Percentiles rank a stretch among this genome's conserved stretches.
These are phyloP conservation scores for Pelargonium nanum DNA, from an alignment of 345 rosid genomes.

Conservation along the genomic window DNA sequence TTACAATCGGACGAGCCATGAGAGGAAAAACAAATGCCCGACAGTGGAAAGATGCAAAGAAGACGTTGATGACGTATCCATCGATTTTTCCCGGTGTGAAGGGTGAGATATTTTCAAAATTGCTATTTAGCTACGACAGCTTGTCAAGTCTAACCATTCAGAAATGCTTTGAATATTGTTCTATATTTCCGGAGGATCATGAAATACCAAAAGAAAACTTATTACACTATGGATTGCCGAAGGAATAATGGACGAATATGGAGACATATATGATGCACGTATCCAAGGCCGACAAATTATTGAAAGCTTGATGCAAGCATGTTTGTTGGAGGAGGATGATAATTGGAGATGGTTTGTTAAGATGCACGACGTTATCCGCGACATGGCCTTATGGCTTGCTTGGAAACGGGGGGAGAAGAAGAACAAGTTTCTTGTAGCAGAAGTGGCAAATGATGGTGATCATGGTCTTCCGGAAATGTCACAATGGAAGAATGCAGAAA, in stretches of 20 bases:
- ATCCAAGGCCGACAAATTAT: conserved; percentile 20
- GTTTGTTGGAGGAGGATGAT: conserved; percentile 15
- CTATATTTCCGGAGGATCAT: conserved; percentile 19
- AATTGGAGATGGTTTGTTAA: conserved; percentile 6
- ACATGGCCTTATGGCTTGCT: conserved; percentile 31
- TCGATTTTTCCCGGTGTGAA: conserved; percentile 1
- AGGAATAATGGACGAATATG: conserved; percentile 16
- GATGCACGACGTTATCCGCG: conserved; percentile 39
- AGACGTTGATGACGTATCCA: background rate
- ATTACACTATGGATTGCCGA: conserved; percentile 19
- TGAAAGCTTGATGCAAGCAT: conserved; percentile 12
- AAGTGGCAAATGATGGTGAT: background rate
- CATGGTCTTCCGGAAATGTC: background rate
- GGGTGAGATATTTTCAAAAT: background rate
- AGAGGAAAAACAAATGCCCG: conserved; percentile 1
- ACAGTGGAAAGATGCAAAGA: conserved; percentile 12
- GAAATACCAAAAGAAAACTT: background rate
- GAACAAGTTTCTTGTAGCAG: conserved; percentile 9
- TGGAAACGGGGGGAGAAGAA: conserved; percentile 4
- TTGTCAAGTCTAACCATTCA: background rate
- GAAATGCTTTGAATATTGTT: conserved; percentile 8
- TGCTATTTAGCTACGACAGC: background rate
- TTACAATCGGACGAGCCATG: conserved; percentile 13
- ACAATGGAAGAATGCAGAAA: background rate
- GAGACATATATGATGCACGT: background rate